Evolutionary conservation across 352 stramenopile genomes (phyloP).

Genomic region (Phytopythium delawarense): DNA sequence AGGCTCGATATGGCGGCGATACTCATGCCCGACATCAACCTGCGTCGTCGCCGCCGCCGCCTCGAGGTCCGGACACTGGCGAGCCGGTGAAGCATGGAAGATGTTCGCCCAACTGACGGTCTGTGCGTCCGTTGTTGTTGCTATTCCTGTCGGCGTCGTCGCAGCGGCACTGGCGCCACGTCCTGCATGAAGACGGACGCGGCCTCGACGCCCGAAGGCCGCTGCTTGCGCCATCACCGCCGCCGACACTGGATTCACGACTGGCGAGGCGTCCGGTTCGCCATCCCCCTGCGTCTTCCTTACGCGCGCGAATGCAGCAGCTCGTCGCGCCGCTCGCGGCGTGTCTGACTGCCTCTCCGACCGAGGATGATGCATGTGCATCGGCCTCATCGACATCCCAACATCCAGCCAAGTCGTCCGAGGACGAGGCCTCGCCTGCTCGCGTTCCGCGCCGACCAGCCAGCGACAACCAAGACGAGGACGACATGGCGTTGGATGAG

Average conservation of each 20-base stretch:
- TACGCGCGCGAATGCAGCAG: background rate
- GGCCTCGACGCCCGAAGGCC: background rate
- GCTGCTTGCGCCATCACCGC: background rate
- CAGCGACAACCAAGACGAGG: background rate
- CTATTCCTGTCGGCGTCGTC: background rate
- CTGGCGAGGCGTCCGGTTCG: background rate
- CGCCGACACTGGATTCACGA: background rate
- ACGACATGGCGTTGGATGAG: background rate
- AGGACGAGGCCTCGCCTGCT: background rate
- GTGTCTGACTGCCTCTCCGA: background rate
- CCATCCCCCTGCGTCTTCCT: background rate
- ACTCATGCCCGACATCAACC: conserved; percentile 66
- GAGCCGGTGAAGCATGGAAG: background rate
- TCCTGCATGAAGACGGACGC: conserved; percentile 19
- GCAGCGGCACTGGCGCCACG: conserved; percentile 37
- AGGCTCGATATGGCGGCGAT: conserved; percentile 29
- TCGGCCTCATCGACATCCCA: background rate
- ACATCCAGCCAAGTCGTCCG: background rate
- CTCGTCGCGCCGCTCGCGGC: background rate
- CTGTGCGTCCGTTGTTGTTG: background rate
- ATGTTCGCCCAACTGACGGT: background rate
- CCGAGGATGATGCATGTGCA: background rate
- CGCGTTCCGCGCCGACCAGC: background rate
- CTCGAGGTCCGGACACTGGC: conserved; percentile 31
- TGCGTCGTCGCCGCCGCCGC: conserved; percentile 50